Evolutionary conservation across 768 basidiomycete species (phyloP).

Genomic region (Panus rudis): DNA sequence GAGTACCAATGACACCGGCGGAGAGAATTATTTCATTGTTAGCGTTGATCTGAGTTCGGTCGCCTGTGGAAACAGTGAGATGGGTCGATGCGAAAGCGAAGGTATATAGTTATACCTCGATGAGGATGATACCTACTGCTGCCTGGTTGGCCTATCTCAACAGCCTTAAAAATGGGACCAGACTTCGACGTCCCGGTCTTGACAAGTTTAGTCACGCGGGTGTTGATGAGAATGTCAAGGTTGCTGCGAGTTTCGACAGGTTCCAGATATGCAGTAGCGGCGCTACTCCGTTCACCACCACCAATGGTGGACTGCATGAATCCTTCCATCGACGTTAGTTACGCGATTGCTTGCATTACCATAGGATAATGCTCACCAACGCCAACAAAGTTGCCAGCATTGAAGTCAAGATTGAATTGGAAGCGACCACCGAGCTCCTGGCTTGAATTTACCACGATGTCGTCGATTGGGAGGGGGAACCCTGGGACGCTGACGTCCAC

Average conservation of each 20-base stretch:
- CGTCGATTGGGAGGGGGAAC: conserved; percentile 8
- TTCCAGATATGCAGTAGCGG: conserved; percentile 15
- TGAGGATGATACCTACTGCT: background rate
- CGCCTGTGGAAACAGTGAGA: no score
- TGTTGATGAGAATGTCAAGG: conserved; percentile 14
- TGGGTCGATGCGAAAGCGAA: no score
- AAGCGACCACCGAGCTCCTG: conserved; percentile 4
- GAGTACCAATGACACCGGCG: conserved; percentile 24
- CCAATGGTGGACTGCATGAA: conserved; percentile 13
- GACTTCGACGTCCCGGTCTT: no score
- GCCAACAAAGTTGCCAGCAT: conserved; percentile 11
- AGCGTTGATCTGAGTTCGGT: conserved; percentile 5
- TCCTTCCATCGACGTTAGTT: conserved; percentile 1
- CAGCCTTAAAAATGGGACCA: background rate
- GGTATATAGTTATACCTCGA: background rate
- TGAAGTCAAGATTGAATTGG: conserved; percentile 12
- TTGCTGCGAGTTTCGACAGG: conserved; percentile 12
- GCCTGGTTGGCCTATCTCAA: background rate
- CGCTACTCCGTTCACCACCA: conserved; percentile 11
- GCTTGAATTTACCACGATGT: conserved; percentile 9
- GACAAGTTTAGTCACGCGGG: conserved; percentile 9
- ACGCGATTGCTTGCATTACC: background rate
- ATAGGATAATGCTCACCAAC: conserved; percentile 6
- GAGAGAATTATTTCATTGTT: conserved; percentile 16
- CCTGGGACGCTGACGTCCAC: conserved; percentile 13